Conservation (phyloP, 768 basidiomycete species). For the Leccinum olivaceopallidum region DNA sequence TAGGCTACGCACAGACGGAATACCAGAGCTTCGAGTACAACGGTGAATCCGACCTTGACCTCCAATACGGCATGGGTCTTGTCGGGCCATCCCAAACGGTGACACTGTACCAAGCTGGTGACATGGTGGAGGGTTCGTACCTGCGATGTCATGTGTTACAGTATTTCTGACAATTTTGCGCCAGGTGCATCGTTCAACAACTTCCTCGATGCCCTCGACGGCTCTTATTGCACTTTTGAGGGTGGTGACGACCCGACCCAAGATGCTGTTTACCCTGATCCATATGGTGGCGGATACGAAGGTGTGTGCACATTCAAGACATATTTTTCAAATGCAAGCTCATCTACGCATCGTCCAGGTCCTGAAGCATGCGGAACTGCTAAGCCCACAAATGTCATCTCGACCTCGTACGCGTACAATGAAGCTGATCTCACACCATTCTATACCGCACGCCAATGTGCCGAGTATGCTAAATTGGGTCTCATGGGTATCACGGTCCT, state of each 20-base stretch:
- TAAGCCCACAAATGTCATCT: slow-evolving; percentile 38
- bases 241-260: too few relatives aligned
- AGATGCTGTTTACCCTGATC: slow-evolving; percentile 18
- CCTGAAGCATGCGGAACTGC: slow-evolving; percentile 40
- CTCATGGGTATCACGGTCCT: slow-evolving; percentile 42
- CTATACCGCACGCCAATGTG: slow-evolving; percentile 43
- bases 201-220: too few relatives aligned
- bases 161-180: too few relatives aligned
- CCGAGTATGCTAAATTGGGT: slow-evolving; percentile 48
- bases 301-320: slow-evolving; percentile 8
- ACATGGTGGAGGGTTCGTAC: slow-evolving; percentile 12
- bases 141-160: too few relatives aligned
- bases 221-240: too few relatives aligned
- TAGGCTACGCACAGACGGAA: background rate
- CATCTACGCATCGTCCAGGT: slow-evolving; percentile 5
- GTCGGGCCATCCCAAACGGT: slow-evolving; percentile 12
- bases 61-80: slow-evolving; percentile 34
- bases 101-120: slow-evolving; percentile 32
- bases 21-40: slow-evolving; percentile 22
- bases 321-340: too few relatives aligned
- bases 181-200: too few relatives aligned
- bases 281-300: slow-evolving; percentile 22
- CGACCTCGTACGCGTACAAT: slow-evolving; percentile 41
- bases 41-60: slow-evolving; percentile 35
- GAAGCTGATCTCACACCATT: slow-evolving; percentile 38